Conservation (phyloP, 352 stramenopile species). For the Globisporangium recalcitrans region DNA sequence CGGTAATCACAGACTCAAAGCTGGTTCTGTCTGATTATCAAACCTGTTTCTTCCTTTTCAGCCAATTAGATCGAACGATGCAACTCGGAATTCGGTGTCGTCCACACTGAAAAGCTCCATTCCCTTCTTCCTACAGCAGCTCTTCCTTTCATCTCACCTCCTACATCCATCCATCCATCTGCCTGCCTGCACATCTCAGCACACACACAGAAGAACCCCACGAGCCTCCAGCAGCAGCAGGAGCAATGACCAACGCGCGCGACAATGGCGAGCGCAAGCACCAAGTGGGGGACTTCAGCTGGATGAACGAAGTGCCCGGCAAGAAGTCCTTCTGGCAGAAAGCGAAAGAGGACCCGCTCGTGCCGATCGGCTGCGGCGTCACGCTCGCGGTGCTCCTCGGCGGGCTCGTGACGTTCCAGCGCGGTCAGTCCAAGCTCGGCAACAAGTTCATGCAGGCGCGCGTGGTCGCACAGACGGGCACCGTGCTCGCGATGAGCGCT, state of each 20-base stretch:
- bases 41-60: no score
- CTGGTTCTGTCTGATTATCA: no score
- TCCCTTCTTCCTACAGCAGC: background rate
- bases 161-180: no score
- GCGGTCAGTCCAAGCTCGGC: constrained; percentile 63
- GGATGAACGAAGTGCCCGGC: constrained; percentile 55
- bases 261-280: constrained; percentile 10
- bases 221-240: background rate
- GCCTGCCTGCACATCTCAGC: background rate
- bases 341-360: constrained; percentile 68
- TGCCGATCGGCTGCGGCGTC: constrained; percentile 63
- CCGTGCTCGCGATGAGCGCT: constrained; percentile 55
- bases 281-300: constrained; percentile 56
- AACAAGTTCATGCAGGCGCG: constrained; percentile 85
- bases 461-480: constrained; percentile 62
- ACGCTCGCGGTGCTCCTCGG: constrained; percentile 62
- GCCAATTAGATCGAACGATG: no score
- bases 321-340: constrained; percentile 65
- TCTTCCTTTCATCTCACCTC: background rate
- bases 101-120: background rate
- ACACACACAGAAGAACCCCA: background rate
- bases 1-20: no score
- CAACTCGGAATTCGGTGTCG: background rate
- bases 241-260: background rate
- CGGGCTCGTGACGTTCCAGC: constrained; percentile 66